Evolutionary conservation across 441 rosid genomes (phyloP), one percentile per base, ranked within the genome.

Genomic region (Erysimum pusillum): DNA sequence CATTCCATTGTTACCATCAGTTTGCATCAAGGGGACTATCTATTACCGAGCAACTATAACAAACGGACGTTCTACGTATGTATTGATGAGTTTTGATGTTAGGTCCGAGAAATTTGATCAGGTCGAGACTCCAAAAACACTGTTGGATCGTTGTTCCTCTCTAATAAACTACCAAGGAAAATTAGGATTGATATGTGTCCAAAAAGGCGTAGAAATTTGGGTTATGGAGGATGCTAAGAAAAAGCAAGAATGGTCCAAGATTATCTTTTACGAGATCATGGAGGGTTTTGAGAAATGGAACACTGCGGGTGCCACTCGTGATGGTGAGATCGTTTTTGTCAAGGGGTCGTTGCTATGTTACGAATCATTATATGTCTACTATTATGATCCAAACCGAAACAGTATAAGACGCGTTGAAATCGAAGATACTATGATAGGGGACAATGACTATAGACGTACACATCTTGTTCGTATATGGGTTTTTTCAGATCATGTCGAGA

Each of bases 81-180:
- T 9, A 18, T 9, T 49, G 13, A 8, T 49, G 28, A 18, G 54
- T 18, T 49, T 49, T 49, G 54, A 49, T 49, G 13, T 49, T 49
- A 49, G 12, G 11, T 49, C 13, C 10, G 54, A 49, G 28, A 49
- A 18, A 49, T 49, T 49, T 49, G 2, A 18, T 18, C 54, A 9
- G 54, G 25, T 2, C 1, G 7, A 49, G 54, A 28, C 28, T 49
- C 28, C 28, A 18, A 10, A 9, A 2, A 3, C 13, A 49, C 25
- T n/a, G 22, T 3, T 11, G 36, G 1, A 0, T 2, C 0, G 4
- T 0, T 1, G 4, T 8, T 3, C n/a, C 44, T 8, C 7, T 59
- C 15, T 71, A 34, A 42, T 71, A 18, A 46, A 59, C 67, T 71
- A 59, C 48, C 42, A 28, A 61, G 62, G 53, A 62, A 72, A 72